phyloP scores from a whole-genome alignment of 768 basidiomycete genomes.

The Boletus coccyginus region DNA sequence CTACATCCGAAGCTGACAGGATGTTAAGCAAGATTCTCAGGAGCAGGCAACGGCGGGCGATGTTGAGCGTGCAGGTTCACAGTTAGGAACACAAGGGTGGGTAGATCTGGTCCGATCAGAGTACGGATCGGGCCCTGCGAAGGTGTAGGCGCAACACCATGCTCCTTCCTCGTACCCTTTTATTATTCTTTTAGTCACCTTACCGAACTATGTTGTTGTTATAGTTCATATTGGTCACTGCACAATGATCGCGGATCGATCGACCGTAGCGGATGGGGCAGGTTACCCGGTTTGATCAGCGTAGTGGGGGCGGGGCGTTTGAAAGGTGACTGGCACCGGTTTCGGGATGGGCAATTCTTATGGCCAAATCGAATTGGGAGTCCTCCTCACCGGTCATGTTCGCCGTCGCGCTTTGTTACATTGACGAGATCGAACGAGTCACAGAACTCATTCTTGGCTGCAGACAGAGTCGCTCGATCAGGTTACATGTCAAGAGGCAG shows the following conservation, averaged over 20 bases:
- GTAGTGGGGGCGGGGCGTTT: neutral
- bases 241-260: neutral
- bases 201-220: no score
- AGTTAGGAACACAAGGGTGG: no score
- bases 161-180: neutral
- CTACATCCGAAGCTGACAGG: neutral
- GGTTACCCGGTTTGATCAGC: no score
- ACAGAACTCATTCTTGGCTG: no score
- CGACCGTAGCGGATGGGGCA: neutral
- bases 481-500: no score
- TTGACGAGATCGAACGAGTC: no score
- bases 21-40: neutral
- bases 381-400: no score
- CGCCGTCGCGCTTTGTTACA: no score
- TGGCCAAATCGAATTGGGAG: neutral
- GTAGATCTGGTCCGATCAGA: neutral
- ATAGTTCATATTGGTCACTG: no score
- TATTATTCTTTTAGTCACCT: neutral
- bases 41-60: neutral
- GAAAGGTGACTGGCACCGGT: neutral
- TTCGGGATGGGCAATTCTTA: neutral
- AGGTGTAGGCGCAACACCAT: neutral
- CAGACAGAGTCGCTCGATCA: no score
- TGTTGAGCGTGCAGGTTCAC: neutral
- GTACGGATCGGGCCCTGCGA: neutral